phyloP scores from a whole-genome alignment of 768 basidiomycete genomes.

The Tricholoma hemisulphureum region DNA sequence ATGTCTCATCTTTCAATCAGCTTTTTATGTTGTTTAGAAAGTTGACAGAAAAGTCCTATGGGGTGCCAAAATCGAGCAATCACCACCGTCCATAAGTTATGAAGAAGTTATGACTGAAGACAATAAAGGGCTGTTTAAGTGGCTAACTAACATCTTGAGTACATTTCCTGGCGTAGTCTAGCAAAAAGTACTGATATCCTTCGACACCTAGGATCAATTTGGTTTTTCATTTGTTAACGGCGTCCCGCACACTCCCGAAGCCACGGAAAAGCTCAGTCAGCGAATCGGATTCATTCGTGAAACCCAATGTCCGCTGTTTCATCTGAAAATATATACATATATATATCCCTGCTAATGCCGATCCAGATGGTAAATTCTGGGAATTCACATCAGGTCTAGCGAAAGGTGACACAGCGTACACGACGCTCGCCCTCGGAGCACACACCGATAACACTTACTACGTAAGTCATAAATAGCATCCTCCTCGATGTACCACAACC shows the following conservation, averaged over 20 bases:
- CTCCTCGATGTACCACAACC: not conserved
- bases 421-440: conserved; percentile 79
- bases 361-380: conserved; percentile 90
- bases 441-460: conserved; percentile 74
- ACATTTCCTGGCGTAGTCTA: not conserved
- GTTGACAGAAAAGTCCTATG: conserved; percentile 65
- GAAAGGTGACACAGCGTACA: conserved; percentile 94
- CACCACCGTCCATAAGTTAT: conserved; percentile 73
- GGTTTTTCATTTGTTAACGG: conserved; percentile 88
- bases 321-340: not conserved
- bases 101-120: conserved; percentile 68
- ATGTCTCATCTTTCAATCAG: conserved; percentile 17
- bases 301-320: conserved; percentile 50
- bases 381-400: conserved; percentile 91
- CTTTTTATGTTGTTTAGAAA: not conserved
- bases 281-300: conserved; percentile 88
- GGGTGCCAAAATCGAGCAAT: conserved; percentile 72
- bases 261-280: conserved; percentile 73
- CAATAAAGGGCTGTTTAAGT: conserved; percentile 69
- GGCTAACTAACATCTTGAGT: conserved; percentile 78
- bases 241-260: conserved; percentile 77
- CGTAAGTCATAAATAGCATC: conserved; percentile 41
- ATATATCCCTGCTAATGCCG: conserved; percentile 1
- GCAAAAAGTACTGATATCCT: conserved; percentile 1
- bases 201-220: conserved; percentile 60